Evolutionary conservation across 2,329 filamentous ascomycete genomes (phyloP), one percentile per base, ranked within the genome.

Genomic region (Arthrobotrys sphaeroides): DNA sequence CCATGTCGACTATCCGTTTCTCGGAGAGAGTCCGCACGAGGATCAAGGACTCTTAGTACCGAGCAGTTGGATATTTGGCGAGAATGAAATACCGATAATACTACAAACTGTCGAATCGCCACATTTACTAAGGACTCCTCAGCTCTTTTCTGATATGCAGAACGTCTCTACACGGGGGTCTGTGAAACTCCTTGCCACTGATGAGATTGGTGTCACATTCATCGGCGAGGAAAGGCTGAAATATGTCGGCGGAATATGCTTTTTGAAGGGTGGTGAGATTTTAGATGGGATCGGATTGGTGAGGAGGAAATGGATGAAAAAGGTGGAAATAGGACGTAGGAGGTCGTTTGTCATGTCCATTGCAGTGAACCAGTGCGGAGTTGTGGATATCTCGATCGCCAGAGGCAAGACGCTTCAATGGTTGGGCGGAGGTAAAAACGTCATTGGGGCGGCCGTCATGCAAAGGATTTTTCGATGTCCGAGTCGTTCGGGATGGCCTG

Each of bases 331-430:
- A 24, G n/a, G 13, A 16, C 28, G 16, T 5, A 18, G 28, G 5
- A 2, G 13, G 12, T 1, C 4, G 7, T 16, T 28, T 28, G 13
- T 18, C 2, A 33, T 68, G 1, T n/a, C 22, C 5, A 40, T 68
- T 49, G 64, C 64, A 1, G 64, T 57, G 3, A 68, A 68, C 20
- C 2, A 16, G 12, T 1, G 1, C 10, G 64, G 64, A 20, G 22
- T 68, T 40, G 64, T 68, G 1, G 64, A 68, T 38, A 59, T 68
- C 18, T 68, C 51, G 6, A 49, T 68, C 12, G 31, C 38, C 4
- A 24, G 42, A 38, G 24, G 13, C 16, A n/a, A 16, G 38, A 18
- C n/a, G 6, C 31, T 26, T 16, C 4, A 49, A 2, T 49, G 64
- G 64, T 28, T 68, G 5, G 64, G 64, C 5, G 40, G 28, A 7